A percentile compares a stretch with the other conserved stretches of the same genome.
phyloP scores from a whole-genome alignment of 2,329 filamentous ascomycete genomes.

The Cladosporium oxysporum region DNA sequence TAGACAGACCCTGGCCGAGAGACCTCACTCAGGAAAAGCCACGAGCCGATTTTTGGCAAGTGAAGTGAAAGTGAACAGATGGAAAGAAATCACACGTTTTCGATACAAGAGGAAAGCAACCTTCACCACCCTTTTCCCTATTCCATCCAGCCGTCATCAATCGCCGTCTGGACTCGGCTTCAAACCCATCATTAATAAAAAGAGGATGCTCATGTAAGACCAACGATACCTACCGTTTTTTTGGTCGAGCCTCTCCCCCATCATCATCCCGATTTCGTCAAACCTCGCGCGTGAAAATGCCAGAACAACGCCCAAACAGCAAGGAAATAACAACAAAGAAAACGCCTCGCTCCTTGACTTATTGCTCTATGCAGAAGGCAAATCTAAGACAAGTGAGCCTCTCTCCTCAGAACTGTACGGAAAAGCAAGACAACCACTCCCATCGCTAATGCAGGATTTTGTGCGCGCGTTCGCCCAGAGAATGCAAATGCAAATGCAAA shows the following conservation, averaged over 20 bases:
- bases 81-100: neutral
- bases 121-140: neutral
- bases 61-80: neutral
- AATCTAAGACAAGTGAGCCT: too few species aligned
- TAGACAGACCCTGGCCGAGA: too few species aligned
- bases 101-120: neutral
- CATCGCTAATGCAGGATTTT: neutral
- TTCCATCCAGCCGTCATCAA: neutral
- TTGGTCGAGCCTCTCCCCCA: neutral
- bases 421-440: neutral
- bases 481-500: neutral
- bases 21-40: too few species aligned
- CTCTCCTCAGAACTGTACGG: neutral
- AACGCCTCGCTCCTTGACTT: neutral
- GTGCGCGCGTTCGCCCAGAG: neutral
- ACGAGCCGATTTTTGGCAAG: too few species aligned
- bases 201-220: neutral
- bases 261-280: neutral
- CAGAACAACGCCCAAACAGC: too few species aligned
- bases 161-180: neutral
- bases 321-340: neutral
- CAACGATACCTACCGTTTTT: neutral
- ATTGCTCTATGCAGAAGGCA: too few species aligned
- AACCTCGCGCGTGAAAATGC: too few species aligned
- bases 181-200: neutral